Conservation (phyloP, 495 filamentous ascomycete genomes). For the Annulohypoxylon bovei region DNA sequence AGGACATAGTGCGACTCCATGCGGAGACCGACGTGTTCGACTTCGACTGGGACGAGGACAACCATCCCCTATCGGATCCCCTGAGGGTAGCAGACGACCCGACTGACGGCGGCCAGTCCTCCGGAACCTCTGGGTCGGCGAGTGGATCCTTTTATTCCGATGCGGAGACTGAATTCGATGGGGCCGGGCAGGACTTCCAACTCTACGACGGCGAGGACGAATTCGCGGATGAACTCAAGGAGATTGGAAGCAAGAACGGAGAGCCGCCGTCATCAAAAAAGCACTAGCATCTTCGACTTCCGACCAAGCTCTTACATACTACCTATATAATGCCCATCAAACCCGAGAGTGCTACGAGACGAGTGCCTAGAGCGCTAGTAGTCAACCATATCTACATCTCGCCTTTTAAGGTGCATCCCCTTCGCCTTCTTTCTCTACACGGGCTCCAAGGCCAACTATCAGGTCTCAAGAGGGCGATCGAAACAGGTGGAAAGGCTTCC, state of each 20-base stretch:
- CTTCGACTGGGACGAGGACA: neutral
- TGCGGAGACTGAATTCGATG: neutral
- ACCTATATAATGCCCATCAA: too few species aligned
- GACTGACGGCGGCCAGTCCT: neutral
- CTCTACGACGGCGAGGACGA: constrained; percentile 2
- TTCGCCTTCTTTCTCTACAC: neutral
- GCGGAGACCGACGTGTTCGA: neutral
- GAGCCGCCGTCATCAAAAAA: neutral
- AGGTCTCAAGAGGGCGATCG: neutral
- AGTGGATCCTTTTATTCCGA: neutral
- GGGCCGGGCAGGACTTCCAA: neutral
- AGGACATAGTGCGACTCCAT: too few species aligned
- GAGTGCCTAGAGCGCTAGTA: too few species aligned
- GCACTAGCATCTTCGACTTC: too few species aligned
- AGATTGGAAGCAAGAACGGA: neutral
- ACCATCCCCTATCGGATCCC: too few species aligned
- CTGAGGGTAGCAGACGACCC: neutral
- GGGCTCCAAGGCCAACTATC: neutral
- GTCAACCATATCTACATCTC: too few species aligned
- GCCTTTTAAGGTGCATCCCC: neutral
- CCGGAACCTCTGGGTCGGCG: neutral
- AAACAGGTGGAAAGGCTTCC: neutral
- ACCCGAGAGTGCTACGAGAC: too few species aligned
- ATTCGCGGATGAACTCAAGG: neutral
- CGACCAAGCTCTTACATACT: too few species aligned